phyloP scores from a whole-genome alignment of 1,284 basidiomycete genomes.

The Xerocomus amazonicus region DNA sequence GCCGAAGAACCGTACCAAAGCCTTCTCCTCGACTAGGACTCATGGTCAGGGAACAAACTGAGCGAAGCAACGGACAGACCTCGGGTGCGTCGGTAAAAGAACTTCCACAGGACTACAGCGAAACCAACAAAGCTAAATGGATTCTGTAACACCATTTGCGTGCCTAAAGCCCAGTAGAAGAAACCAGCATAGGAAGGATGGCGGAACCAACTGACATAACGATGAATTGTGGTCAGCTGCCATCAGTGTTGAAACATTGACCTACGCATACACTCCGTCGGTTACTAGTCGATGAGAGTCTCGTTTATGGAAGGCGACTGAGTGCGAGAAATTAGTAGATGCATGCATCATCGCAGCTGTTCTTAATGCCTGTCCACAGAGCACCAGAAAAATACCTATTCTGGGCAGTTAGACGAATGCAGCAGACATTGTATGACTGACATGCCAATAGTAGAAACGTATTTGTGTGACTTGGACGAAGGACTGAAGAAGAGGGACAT shows the following conservation, averaged over 20 bases:
- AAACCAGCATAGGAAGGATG: conserved; percentile 98
- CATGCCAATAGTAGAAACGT: conserved; percentile 57
- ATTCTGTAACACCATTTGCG: conserved; percentile 92
- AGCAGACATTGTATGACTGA: conserved; percentile 1
- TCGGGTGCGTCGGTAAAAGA: conserved; percentile 81
- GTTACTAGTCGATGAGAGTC: conserved; percentile 80
- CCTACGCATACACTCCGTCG: conserved; percentile 81
- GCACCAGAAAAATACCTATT: conserved; percentile 60
- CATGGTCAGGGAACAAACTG: conserved; percentile 6
- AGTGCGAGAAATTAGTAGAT: conserved; percentile 88
- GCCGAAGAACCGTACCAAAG: conserved; percentile 79
- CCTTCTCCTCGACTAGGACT: conserved; percentile 65
- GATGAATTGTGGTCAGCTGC: conserved; percentile 1
- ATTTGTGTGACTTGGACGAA: conserved; percentile 50
- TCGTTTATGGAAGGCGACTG: conserved; percentile 72
- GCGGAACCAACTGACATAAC: conserved; percentile 70
- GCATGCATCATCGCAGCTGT: conserved; percentile 96
- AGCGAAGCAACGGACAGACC: conserved; percentile 47
- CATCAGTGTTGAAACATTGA: conserved; percentile 11
- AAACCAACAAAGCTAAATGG: conserved; percentile 70
- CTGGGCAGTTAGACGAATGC: conserved; percentile 2
- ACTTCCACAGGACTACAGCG: conserved; percentile 68
- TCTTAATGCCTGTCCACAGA: conserved; percentile 76
- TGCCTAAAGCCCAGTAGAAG: conserved; percentile 96
- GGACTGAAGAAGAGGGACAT: conserved; percentile 68